Evolutionary conservation across 805 yeast genomes (phyloP).

Genomic region (Phaffomyces thermotolerans): DNA sequence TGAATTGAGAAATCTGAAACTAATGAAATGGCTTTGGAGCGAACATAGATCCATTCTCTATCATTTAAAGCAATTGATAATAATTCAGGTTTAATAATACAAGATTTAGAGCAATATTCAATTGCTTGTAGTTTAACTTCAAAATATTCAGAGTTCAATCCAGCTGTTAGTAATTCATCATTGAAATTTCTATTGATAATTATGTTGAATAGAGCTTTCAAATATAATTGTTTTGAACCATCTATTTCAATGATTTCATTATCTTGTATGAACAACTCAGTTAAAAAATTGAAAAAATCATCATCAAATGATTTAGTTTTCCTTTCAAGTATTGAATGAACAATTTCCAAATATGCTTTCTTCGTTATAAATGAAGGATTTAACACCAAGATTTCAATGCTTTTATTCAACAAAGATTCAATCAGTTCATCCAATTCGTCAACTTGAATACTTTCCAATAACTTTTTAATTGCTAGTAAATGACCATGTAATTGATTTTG

Average conservation of each 20-base stretch:
- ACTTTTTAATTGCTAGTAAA: slow-evolving; percentile 39
- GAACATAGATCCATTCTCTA: slow-evolving; percentile 36
- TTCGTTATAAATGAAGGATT: slow-evolving; percentile 28
- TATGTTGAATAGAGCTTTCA: slow-evolving; percentile 27
- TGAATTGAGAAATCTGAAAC: slow-evolving; percentile 17
- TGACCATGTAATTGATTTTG: slow-evolving; percentile 56
- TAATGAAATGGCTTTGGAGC: slow-evolving; percentile 29
- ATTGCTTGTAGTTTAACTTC: slow-evolving; percentile 41
- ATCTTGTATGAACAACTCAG: slow-evolving; percentile 30
- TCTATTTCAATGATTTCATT: slow-evolving; percentile 25
- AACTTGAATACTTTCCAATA: slow-evolving; percentile 11
- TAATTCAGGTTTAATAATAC: slow-evolving; percentile 7
- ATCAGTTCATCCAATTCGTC: background rate
- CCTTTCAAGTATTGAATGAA: background rate
- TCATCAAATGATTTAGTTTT: background rate
- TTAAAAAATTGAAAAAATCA: slow-evolving; percentile 21
- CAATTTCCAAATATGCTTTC: slow-evolving; percentile 27
- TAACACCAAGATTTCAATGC: slow-evolving; percentile 12
- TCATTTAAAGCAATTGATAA: slow-evolving; percentile 20
- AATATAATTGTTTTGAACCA: slow-evolving; percentile 45
- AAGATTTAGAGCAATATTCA: slow-evolving; percentile 20
- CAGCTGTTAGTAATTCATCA: slow-evolving; percentile 25
- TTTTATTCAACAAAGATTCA: background rate
- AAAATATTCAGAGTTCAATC: slow-evolving; percentile 32
- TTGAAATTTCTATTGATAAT: slow-evolving; percentile 11